A percentile compares a stretch with the other conserved stretches of the same genome.
These are phyloP conservation scores for Chlorella sp. DNA, from an alignment of 139 green algal genomes.

Conservation along the genomic window DNA sequence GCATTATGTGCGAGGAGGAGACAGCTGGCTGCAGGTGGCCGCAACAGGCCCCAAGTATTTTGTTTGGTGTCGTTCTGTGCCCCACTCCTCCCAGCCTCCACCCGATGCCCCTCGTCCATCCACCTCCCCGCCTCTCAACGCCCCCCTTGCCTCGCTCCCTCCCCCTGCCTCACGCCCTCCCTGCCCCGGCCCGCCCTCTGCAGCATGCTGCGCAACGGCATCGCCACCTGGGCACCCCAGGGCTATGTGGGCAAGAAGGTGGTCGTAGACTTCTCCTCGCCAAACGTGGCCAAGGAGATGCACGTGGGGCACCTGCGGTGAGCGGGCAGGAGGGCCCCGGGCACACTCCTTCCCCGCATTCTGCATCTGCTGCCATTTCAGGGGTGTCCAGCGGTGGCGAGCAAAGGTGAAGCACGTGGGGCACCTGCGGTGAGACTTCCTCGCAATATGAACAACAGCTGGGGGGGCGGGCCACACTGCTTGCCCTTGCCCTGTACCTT, in stretches of 20 bases:
- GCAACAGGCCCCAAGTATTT: too few species aligned
- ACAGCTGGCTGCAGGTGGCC: background rate
- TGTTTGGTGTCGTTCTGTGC: too few species aligned
- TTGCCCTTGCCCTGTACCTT: background rate
- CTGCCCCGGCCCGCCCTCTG: background rate
- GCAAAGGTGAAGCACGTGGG: slow-evolving; percentile 99
- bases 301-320: slow-evolving; percentile 95
- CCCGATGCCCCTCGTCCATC: background rate
- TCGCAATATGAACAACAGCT: too few species aligned
- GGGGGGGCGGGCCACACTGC: background rate
- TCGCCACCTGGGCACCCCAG: slow-evolving; percentile 55
- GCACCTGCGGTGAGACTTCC: slow-evolving; percentile 82
- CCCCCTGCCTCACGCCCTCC: background rate
- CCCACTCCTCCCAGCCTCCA: background rate
- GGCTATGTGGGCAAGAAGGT: slow-evolving; percentile 52
- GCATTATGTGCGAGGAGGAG: background rate
- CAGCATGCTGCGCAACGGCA: slow-evolving; percentile 54
- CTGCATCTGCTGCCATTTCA: background rate
- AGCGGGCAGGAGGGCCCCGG: background rate
- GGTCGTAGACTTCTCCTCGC: slow-evolving; percentile 96
- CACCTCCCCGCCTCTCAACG: background rate
- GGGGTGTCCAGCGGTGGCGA: too few species aligned
- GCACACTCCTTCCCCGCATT: background rate
- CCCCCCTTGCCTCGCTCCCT: background rate
- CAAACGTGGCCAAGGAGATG: slow-evolving; percentile 99